Base-by-base conservation (phyloP, 1,284 basidiomycete species). In the Cystobasidium slooffiae region DNA sequence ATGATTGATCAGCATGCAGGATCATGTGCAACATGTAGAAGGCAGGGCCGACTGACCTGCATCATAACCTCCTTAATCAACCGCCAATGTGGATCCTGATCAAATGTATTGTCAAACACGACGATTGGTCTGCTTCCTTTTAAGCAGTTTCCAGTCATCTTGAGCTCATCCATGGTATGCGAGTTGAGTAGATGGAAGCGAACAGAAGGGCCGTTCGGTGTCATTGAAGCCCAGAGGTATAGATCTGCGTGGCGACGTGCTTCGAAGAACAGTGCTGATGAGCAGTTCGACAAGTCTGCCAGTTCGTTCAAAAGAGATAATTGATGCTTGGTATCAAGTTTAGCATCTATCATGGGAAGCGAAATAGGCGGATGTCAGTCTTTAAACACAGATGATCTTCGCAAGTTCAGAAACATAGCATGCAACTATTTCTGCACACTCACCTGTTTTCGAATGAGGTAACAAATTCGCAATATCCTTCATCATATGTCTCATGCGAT, bases 131-230 rank as follows among this genome's bases (percentile, higher is more conserved):
- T 86, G 78, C 91, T 93, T 16, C 97, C 97, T 84, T 97, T 97
- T 78, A 99, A 84, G 83, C 97, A 99, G 83, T 99, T 99, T 31
- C 97, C 97, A 3, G 95, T 97, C 95, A 99, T 93, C 85, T 99
- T 99, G 79, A 99, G 87, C 83, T 99, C 97, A 84, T 99, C 97
- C 97, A 99, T 99, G 52, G 97, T 99, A 83, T 99, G 97, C 73
- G 97, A 87, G 83, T 99, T 99, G 83, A 98, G 94, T 22, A 98
- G 94, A 81, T 98, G 96, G 85, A 98, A 88, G 83, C 98, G 98
- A 82, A 96, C 90, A 79, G 91, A 94, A 7, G 97, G 97, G 1
- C 97, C 97, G 81, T 99, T 99, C 22, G 97, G 97, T 53, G 94
- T 93, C 83, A 98, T 96, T 24, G 92, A 89, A 20, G 94, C 91